Base-by-base conservation (phyloP, 2,329 filamentous ascomycete species). In the Cercospora sp. region DNA sequence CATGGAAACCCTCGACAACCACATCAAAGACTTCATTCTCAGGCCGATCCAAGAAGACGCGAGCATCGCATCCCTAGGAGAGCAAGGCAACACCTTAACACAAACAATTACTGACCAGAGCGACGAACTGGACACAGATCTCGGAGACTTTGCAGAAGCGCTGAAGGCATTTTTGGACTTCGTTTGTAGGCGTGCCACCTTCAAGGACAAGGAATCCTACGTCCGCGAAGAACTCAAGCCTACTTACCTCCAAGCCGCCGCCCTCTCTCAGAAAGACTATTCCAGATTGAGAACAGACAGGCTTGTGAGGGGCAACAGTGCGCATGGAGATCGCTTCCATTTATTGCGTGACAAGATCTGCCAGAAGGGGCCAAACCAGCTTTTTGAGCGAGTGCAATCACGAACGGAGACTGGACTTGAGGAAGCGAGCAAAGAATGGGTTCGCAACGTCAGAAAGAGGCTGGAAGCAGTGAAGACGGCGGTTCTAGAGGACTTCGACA, bases 11-110 rank as follows among this genome's bases (percentile, higher is more conserved):
- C 6, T 33, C 2, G 8, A 5, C 5, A 40, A 23, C 40, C 59
- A 65, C 26, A 30, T 65, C 53, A 53, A 30, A 36, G 63, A 65
- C 26, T 48, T 45, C 20, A 18, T 65, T n/a, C 23, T 65, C 6
- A 31, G 36, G 57, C 28, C 23, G 3, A 10, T 60, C 9, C 10
- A 60, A 5, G 57, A 60, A 3, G 57, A 31, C 28, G 20, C 31
- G 4, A 60, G 28, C 30, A 30, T 31, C 16, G 13, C 57, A 36
- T 23, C 26, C 10, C 31, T 60, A 7, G 18, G 31, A 13, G 4
- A 30, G 12, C 20, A 20, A 23, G 18, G 20, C 30, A 8, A 20
- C 7, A 12, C n/a, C 30, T 18, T 31, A 2, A 16, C 20, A 30
- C 28, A 40, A 23, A 60, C 28, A 2, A 31, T 60, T 6, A 10